These are phyloP conservation scores for Zygosaccharomyces gambellarensis DNA, from an alignment of 805 yeast genomes.

Conservation along the genomic window DNA sequence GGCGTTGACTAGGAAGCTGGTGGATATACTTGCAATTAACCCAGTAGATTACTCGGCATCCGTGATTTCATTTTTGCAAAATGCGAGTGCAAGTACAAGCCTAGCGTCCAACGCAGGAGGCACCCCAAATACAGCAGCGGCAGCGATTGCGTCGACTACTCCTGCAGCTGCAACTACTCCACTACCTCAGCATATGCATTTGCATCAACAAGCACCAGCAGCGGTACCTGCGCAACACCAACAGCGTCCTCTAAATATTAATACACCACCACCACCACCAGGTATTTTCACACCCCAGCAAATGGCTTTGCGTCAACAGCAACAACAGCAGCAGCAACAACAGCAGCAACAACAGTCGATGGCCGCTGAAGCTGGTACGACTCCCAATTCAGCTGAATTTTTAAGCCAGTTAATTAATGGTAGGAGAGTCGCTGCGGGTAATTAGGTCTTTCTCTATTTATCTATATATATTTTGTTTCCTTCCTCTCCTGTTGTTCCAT, in stretches of 20 bases:
- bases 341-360: conserved; percentile 22
- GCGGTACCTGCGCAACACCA: conserved; percentile 28
- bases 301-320: conserved; percentile 17
- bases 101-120: conserved; percentile 22
- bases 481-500: conserved; percentile 1
- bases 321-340: conserved; percentile 21
- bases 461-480: conserved; percentile 2
- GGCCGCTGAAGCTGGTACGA: conserved; percentile 22
- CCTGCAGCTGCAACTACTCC: conserved; percentile 12
- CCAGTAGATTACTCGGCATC: conserved; percentile 33
- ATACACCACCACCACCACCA: conserved; percentile 75
- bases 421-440: conserved; percentile 43
- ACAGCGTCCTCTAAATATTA: conserved; percentile 38
- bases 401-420: conserved; percentile 83
- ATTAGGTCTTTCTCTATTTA: conserved; percentile 9
- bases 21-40: conserved; percentile 36
- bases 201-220: conserved; percentile 23
- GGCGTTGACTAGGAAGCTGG: conserved; percentile 31
- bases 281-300: conserved; percentile 45
- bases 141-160: conserved; percentile 28
- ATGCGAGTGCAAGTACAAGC: conserved; percentile 27
- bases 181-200: conserved; percentile 15
- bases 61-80: conserved; percentile 31
- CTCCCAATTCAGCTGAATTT: conserved; percentile 68
- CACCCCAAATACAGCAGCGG: conserved; percentile 8